Evolutionary conservation across 208 protist genomes (phyloP), one percentile per base, ranked within the genome.

Genomic region (Trypanosoma avium): DNA sequence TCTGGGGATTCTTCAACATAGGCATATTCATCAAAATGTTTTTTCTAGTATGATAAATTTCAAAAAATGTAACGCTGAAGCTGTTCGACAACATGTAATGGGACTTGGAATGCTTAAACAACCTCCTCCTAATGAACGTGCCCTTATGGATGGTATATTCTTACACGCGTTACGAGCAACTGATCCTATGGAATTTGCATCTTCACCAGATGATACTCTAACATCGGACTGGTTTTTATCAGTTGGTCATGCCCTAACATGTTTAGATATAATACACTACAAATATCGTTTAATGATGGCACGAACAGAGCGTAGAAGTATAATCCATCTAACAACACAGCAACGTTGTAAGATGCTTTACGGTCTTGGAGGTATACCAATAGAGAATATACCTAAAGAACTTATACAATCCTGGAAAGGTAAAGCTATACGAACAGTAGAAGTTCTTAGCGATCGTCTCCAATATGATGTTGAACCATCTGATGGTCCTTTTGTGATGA

Each of bases 71-170:
- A 88, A 81, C 50, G 81, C 90, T 4, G 77, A 81, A 42, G 87
- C 67, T 4, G 57, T 90, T 27, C 79, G 75, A 21, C 73, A 73
- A 19, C 86, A 91, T 38, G 69, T 86, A 9, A 49, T 88, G 36
- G 90, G 84, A 0, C 74, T 96, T 9, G 90, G 87, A 12, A 96
- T 96, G 90, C 76, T 96, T 54, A 76, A 71, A 12, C 87, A 90
- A 62, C 83, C 80, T 0, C 71, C 71, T n/a, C 81, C 85, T 4
- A 82, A 57, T 32, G 83, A 89, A 30, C 47, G 22, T 29, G 35
- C 57, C 19, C 67, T 94, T 17, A 75, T 94, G 64, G 76, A 94
- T 64, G 84, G 88, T 45, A 36, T 93, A 33, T 94, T 96, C 67
- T 70, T 96, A 10, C 90, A 96, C 58, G 83, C 81, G 0, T 67